phyloP scores from a whole-genome alignment of 1,284 basidiomycete species.

The Tilletia caries region DNA sequence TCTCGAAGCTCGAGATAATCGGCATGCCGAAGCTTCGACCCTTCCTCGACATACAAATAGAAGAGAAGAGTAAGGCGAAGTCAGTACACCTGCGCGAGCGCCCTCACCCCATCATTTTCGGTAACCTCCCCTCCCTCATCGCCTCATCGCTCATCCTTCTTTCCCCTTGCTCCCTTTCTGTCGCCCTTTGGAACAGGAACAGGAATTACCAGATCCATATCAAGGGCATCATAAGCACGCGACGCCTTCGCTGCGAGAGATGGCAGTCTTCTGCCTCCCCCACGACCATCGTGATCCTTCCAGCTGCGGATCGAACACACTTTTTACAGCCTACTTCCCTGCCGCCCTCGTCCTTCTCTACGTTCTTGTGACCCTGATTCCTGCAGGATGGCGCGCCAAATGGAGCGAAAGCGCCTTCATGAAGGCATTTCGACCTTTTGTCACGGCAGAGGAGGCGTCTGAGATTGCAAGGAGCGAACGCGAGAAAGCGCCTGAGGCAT shows the following conservation, averaged over 20 bases:
- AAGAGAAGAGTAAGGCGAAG: too few species aligned
- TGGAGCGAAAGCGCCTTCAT: neutral
- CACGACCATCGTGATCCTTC: neutral
- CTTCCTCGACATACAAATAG: too few species aligned
- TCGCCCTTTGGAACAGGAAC: too few species aligned
- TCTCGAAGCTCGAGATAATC: too few species aligned
- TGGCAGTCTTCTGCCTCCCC: conserved; percentile 7
- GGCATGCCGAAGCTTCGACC: too few species aligned
- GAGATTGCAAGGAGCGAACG: neutral
- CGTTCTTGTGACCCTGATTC: neutral
- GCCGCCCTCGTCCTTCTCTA: conserved; percentile 11
- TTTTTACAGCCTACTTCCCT: conserved; percentile 1
- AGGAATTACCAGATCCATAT: too few species aligned
- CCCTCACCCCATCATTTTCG: too few species aligned
- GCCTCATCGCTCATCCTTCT: too few species aligned
- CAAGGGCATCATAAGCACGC: too few species aligned
- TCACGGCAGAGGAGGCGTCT: neutral
- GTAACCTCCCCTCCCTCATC: too few species aligned
- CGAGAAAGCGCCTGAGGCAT: neutral
- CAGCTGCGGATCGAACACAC: neutral
- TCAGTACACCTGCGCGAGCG: too few species aligned
- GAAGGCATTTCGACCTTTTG: neutral
- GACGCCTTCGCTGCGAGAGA: neutral
- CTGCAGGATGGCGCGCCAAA: neutral
- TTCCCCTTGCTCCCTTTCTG: too few species aligned